phyloP scores from a whole-genome alignment of 345 rosid species.

The Dovyalis caffra region DNA sequence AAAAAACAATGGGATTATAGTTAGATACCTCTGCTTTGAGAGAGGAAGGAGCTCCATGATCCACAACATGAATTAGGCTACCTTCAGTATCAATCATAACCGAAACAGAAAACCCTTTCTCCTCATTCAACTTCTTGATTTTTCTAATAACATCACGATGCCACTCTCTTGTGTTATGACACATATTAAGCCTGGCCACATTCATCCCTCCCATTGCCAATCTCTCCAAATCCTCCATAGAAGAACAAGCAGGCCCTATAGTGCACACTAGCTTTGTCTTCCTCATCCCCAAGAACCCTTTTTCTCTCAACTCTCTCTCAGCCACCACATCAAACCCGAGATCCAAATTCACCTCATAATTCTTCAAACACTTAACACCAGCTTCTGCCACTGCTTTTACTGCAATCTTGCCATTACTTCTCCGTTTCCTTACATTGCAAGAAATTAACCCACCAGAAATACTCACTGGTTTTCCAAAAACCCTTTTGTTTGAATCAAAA shows the following conservation, averaged over 20 bases:
- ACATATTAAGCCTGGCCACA: conserved; percentile 74
- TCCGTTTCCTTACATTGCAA: conserved; percentile 24
- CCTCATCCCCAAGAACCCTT: conserved; percentile 68
- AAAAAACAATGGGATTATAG: neutral
- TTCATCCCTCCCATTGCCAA: conserved; percentile 68
- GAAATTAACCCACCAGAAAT: conserved; percentile 1
- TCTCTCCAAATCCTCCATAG: conserved; percentile 55
- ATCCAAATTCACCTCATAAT: conserved; percentile 13
- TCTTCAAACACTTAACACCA: conserved; percentile 23
- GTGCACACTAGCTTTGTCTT: conserved; percentile 76
- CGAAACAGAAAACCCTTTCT: conserved; percentile 54
- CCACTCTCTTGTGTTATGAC: conserved; percentile 72
- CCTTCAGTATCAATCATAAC: conserved; percentile 81
- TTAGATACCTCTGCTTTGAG: conserved; percentile 34
- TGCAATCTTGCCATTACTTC: conserved; percentile 14
- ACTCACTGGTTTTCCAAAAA: conserved; percentile 15
- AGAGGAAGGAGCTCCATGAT: conserved; percentile 66
- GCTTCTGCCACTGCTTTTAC: conserved; percentile 35
- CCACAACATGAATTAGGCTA: conserved; percentile 70
- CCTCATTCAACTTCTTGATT: conserved; percentile 52
- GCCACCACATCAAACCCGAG: conserved; percentile 48
- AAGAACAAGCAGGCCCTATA: conserved; percentile 63
- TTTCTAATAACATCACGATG: conserved; percentile 57
- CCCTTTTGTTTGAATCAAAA: conserved; percentile 22
- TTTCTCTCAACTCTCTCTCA: conserved; percentile 54